These are phyloP conservation scores for Podaxis sp. DNA, from an alignment of 768 basidiomycete genomes.

Conservation along the genomic window DNA sequence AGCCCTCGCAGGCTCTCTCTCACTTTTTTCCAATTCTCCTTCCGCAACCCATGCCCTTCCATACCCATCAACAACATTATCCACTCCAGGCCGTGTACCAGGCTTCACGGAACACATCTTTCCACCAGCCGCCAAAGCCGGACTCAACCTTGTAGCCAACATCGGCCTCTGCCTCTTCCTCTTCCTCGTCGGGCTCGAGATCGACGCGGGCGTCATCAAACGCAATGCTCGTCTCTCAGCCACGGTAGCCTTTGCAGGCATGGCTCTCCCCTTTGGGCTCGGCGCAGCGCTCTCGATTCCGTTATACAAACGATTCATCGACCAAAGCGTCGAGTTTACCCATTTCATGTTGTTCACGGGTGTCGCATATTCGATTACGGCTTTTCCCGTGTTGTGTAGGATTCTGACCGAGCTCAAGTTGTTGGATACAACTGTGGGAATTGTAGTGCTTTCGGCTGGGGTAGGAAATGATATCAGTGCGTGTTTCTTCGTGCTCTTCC, in stretches of 20 bases:
- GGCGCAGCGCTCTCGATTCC: slow-evolving; percentile 67
- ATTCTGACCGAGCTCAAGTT: slow-evolving; percentile 91
- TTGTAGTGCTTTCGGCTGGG: slow-evolving; percentile 90
- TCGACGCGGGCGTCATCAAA: slow-evolving; percentile 76
- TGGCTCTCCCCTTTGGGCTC: slow-evolving; percentile 84
- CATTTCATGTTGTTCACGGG: slow-evolving; percentile 95
- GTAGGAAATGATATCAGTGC: slow-evolving; percentile 80
- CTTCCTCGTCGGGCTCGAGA: slow-evolving; percentile 92
- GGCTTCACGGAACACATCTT: slow-evolving; percentile 88
- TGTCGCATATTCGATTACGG: slow-evolving; percentile 87
- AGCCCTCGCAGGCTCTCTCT: not conserved
- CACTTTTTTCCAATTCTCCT: not conserved
- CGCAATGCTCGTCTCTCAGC: slow-evolving; percentile 70
- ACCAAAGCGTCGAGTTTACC: slow-evolving; percentile 66
- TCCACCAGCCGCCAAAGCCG: slow-evolving; percentile 67
- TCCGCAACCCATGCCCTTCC: no score
- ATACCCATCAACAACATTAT: no score
- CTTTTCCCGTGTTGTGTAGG: slow-evolving; percentile 83
- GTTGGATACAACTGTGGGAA: slow-evolving; percentile 88
- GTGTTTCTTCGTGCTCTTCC: slow-evolving; percentile 18
- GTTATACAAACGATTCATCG: slow-evolving; percentile 75
- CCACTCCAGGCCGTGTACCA: slow-evolving; percentile 67
- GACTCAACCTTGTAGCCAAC: slow-evolving; percentile 83
- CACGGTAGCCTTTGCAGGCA: slow-evolving; percentile 78
- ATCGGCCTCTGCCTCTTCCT: slow-evolving; percentile 88